Base-by-base conservation (phyloP, 306 rosid species). In the Citrullus amarus region DNA sequence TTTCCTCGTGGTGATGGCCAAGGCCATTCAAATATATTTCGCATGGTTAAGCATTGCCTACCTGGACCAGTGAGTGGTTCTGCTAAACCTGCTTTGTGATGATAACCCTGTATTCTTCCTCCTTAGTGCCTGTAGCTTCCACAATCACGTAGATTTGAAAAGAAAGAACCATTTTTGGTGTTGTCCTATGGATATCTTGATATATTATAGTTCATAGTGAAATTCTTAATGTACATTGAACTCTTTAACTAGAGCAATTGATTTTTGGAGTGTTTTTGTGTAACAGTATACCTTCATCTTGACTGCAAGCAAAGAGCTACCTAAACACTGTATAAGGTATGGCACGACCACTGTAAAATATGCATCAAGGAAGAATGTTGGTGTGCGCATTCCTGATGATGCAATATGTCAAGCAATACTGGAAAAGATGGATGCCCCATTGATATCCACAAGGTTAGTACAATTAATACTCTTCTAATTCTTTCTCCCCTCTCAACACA, bases 1-100 rank as follows among this genome's bases (percentile, higher is more conserved):
- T 90, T 92, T 80, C 97, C 98, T 44, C 83, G 89, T 5, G 98
- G 98, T 3, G 97, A 92, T 82, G 89, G 93, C 83, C 97, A 87
- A 86, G 98, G 97, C 62, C 93, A 90, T 83, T 86, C 90, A 38
- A 88, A 85, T 83, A 80, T 92, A 78, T 94, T 92, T 87, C 91
- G 91, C 68, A 90, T 82, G 80, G 90, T 92, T 74, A 94, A 94
- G 88, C 93, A 89, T 56, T 91, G 82, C 90, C 87, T 94, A 82
- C 98, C 98, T 71, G 98, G 98, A 62, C 98, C 98, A 17, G 98
- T 94, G 85, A 92, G 98, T 90, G 60, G 81, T 78, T 77, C 88
- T 80, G 28, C 81, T 75, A 81, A 43, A 63, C 41, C 44, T 76
- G 11, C 51, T 36, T 75, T 9, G 6, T 46, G 30, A 69, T 13